A percentile compares a stretch with the other conserved stretches of the same genome.
Evolutionary conservation across 2,329 filamentous ascomycete genomes (phyloP).

Genomic region (Fusarium cyanostomum): DNA sequence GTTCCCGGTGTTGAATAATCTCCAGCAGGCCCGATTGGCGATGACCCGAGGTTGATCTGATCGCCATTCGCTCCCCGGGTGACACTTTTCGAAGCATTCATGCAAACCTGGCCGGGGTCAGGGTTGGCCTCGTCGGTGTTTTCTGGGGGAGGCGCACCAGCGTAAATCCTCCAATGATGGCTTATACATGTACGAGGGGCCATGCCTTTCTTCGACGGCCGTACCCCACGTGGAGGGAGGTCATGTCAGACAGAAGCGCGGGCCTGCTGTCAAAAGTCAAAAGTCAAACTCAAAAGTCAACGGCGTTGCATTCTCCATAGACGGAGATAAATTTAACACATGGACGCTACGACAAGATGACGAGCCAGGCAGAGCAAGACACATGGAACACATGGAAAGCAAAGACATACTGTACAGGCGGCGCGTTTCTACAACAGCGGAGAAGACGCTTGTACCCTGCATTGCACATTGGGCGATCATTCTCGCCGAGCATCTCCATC

Average conservation of each 20-base stretch:
- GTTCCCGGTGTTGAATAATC: not conserved
- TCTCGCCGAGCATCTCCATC: not conserved
- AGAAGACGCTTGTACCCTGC: not conserved
- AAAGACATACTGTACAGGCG: not conserved
- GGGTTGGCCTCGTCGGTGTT: slow-evolving; percentile 2
- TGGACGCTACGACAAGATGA: not conserved
- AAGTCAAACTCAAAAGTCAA: too few relatives aligned
- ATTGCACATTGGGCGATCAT: slow-evolving; percentile 5
- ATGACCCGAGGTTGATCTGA: slow-evolving; percentile 21
- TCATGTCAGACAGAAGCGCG: slow-evolving; percentile 17
- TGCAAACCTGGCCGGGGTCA: not conserved
- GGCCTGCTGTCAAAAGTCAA: slow-evolving; percentile 17
- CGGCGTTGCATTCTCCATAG: slow-evolving; percentile 10
- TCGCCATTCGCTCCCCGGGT: not conserved
- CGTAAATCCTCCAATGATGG: slow-evolving; percentile 24
- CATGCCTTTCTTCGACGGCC: slow-evolving; percentile 20
- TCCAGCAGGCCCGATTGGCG: slow-evolving; percentile 27
- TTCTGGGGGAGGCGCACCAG: not conserved
- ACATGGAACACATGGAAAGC: not conserved
- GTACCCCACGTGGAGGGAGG: slow-evolving; percentile 20
- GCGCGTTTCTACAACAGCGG: not conserved
- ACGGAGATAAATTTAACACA: not conserved
- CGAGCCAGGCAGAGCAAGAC: not conserved
- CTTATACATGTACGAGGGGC: slow-evolving; percentile 5
- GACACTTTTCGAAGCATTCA: too few relatives aligned